phyloP scores from a whole-genome alignment of 192 early-diverging fungal species.

The Bifiguratus adelaidae region DNA sequence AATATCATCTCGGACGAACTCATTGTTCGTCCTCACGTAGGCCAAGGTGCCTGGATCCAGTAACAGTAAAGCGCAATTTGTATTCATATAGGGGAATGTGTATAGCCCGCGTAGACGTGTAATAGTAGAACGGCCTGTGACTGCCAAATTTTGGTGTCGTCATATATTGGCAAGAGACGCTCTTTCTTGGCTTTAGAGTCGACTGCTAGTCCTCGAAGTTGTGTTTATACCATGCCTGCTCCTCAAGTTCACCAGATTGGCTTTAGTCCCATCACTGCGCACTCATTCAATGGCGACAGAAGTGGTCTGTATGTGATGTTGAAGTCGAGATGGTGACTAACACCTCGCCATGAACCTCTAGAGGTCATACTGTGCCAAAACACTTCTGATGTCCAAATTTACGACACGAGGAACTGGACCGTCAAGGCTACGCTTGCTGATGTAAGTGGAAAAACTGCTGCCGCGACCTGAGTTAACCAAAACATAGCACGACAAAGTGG shows the following conservation, averaged over 20 bases:
- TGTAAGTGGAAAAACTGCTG: conserved; percentile 15
- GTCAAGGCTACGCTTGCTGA: conserved; percentile 62
- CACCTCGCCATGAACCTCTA: conserved; percentile 15
- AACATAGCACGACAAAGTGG: conserved; percentile 84
- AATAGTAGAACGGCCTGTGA: no score
- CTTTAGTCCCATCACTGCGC: conserved; percentile 78
- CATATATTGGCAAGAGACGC: no score
- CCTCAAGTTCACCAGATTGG: conserved; percentile 50
- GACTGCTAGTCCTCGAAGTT: conserved; percentile 51
- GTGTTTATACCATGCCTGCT: conserved; percentile 25
- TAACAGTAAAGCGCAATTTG: no score
- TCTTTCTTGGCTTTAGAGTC: conserved; percentile 17
- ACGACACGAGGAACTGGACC: conserved; percentile 56
- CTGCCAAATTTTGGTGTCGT: no score
- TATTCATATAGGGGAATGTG: no score
- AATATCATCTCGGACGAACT: no score
- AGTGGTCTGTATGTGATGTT: conserved; percentile 8
- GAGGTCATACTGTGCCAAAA: conserved; percentile 90
- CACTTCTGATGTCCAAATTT: conserved; percentile 86
- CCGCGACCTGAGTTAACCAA: neutral
- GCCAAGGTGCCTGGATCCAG: no score
- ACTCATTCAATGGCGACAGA: conserved; percentile 86
- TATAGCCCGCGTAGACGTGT: no score
- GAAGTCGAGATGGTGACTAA: neutral
- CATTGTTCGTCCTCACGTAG: no score